phyloP scores from a whole-genome alignment of 106 monocot genomes.

The Dendrobium chrysotoxum region DNA sequence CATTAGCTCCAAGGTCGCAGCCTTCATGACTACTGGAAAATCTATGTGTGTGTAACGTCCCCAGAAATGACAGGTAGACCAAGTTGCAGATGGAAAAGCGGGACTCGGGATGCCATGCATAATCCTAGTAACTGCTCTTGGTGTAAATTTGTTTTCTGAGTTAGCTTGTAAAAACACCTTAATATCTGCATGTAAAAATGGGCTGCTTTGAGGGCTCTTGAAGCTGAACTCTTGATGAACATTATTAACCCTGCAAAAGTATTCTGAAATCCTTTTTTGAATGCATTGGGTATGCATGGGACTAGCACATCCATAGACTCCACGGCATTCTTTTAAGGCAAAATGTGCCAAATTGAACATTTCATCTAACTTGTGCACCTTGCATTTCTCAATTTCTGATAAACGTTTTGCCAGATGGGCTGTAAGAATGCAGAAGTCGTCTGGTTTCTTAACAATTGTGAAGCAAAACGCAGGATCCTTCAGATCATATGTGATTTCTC shows the following conservation, averaged over 20 bases:
- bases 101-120: conserved; percentile 98
- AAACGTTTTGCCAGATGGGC: conserved; percentile 50
- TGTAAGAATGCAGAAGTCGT: conserved; percentile 64
- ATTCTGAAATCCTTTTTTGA: conserved; percentile 54
- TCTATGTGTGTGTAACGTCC: conserved; percentile 70
- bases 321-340: conserved; percentile 71
- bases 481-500: conserved; percentile 82
- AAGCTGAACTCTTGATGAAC: conserved; percentile 4
- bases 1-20: conserved; percentile 74
- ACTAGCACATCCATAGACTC: conserved; percentile 52
- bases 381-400: conserved; percentile 63
- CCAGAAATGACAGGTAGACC: conserved; percentile 92
- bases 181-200: conserved; percentile 82
- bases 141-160: conserved; percentile 73
- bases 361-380: conserved; percentile 80
- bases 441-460: conserved; percentile 54
- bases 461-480: conserved; percentile 88
- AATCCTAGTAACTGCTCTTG: conserved; percentile 92
- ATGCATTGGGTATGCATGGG: conserved; percentile 78
- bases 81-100: conserved; percentile 73
- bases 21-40: conserved; percentile 78
- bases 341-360: conserved; percentile 67
- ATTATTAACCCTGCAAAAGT: conserved; percentile 38
- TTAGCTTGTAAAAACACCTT: conserved; percentile 97
- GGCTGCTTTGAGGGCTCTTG: conserved; percentile 43